Percentiles rank a stretch among this genome's conserved stretches.
Conservation (phyloP, 192 early-diverging fungal species). For the Backusella tuberculispora region DNA sequence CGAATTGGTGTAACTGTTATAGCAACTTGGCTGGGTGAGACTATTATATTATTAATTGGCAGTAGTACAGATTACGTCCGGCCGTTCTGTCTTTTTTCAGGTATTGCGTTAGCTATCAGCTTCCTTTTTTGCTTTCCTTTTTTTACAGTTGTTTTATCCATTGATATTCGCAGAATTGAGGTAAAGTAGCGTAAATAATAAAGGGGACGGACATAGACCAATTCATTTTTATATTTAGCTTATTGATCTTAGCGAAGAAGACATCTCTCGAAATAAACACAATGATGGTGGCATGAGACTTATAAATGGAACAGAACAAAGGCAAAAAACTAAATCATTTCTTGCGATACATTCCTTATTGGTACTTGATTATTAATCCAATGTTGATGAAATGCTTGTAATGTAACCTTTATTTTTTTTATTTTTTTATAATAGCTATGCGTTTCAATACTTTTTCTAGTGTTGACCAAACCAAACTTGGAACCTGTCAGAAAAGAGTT, state of each 20-base stretch:
- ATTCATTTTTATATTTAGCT: slow-evolving; percentile 23
- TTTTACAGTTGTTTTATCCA: slow-evolving; percentile 75
- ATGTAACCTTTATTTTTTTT: neutral
- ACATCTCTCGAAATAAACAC: slow-evolving; percentile 12
- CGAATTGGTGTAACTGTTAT: slow-evolving; percentile 69
- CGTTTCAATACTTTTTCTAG: neutral
- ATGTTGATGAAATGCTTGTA: neutral
- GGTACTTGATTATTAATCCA: neutral
- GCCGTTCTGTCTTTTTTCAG: slow-evolving; percentile 75
- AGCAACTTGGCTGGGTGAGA: slow-evolving; percentile 54
- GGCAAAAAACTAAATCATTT: neutral
- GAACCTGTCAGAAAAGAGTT: neutral
- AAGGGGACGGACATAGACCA: neutral
- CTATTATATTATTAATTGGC: slow-evolving; percentile 61
- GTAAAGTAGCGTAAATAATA: slow-evolving; percentile 30
- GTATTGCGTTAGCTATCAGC: slow-evolving; percentile 71
- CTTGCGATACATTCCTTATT: slow-evolving; percentile 3
- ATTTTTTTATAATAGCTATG: neutral
- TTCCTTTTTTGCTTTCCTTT: slow-evolving; percentile 80
- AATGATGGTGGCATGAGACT: slow-evolving; percentile 4
- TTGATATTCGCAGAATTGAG: slow-evolving; percentile 80
- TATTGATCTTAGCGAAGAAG: slow-evolving; percentile 31
- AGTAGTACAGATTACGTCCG: slow-evolving; percentile 62
- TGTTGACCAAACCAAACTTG: neutral
- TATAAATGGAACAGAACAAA: slow-evolving; percentile 6